Percentiles rank a stretch among this genome's conserved stretches.
phyloP scores from a whole-genome alignment of 225 moss, liverwort and hornwort species.

The Straminergon stramineum region DNA sequence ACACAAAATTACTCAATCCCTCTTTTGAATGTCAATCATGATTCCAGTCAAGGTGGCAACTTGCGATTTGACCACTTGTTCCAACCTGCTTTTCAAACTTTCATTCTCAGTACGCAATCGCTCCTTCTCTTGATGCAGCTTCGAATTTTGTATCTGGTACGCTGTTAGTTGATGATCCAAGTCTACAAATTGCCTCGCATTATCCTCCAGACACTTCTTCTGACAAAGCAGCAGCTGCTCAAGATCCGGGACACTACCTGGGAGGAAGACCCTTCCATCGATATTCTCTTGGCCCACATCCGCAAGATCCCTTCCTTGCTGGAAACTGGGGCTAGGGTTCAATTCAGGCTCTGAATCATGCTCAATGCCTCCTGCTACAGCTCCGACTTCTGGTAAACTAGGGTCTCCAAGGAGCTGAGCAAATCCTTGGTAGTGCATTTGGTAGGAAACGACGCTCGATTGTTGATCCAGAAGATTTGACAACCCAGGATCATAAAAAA shows the following conservation, averaged over 20 bases:
- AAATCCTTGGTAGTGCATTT: background rate
- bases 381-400: too few species aligned
- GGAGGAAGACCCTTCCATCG: background rate
- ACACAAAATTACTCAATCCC: background rate
- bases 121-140: background rate
- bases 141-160: background rate
- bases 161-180: background rate
- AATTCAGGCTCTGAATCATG: background rate
- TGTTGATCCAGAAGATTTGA: too few species aligned
- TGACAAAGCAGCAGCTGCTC: background rate
- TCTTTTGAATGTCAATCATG: background rate
- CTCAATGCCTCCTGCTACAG: background rate
- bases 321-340: background rate
- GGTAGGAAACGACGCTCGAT: background rate
- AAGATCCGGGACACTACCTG: background rate
- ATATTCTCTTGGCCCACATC: background rate
- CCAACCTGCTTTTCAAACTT: background rate
- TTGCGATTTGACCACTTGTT: background rate
- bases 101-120: background rate
- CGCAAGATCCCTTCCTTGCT: background rate
- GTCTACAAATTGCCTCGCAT: too few species aligned
- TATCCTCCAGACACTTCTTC: background rate
- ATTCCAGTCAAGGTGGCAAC: background rate
- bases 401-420: background rate
- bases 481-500: background rate